Base-by-base conservation (phyloP, 169 alveolate species). In the Plasmodium relictum region DNA sequence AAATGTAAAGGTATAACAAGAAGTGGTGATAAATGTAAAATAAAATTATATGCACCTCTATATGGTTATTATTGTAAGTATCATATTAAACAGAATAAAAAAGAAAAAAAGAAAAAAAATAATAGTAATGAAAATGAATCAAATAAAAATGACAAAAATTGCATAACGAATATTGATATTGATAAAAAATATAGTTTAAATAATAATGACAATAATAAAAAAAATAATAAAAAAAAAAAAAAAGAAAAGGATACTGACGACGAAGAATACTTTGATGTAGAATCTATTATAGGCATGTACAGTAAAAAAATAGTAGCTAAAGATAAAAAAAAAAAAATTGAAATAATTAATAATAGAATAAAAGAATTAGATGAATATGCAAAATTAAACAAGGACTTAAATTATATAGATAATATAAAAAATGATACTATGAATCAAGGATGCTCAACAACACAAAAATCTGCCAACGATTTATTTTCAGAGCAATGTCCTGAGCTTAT, bases 401-500 rank as follows among this genome's bases (percentile, higher is more conserved):
- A 54, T 16, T 44, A 56, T 68, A 10, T 42, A 70, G 78, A 66
- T 41, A 18, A 24, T 44, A 16, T 68, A n/a, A 44, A 37, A 41
- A n/a, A 66, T 31, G 61, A 65, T 50, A 14, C 61, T n/a, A 1
- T 56, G 24, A 31, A 26, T 6, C 44, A n/a, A 12, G 39, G 65
- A 39, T 10, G 6, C 8, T 5, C 59, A 74, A 8, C 48, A 10
- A 8, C 48, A 10, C 90, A 65, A 10, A 66, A 39, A 31, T 26
- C 71, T 5, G 50, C 45, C 4, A 68, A 80, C 44, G 72, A 37
- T 80, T 52, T 80, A 20, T 31, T 80, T 66, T 50, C 90, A 6
- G 83, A 41, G 20, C 90, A 80, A 45, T 80, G 90, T n/a, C 90
- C 90, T 24, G 90, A 80, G 68, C 80, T 80, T 48, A 39, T 80